Conservation (phyloP, 1,139 yeast genomes). For the Barnettozyma hawaiiensis region DNA sequence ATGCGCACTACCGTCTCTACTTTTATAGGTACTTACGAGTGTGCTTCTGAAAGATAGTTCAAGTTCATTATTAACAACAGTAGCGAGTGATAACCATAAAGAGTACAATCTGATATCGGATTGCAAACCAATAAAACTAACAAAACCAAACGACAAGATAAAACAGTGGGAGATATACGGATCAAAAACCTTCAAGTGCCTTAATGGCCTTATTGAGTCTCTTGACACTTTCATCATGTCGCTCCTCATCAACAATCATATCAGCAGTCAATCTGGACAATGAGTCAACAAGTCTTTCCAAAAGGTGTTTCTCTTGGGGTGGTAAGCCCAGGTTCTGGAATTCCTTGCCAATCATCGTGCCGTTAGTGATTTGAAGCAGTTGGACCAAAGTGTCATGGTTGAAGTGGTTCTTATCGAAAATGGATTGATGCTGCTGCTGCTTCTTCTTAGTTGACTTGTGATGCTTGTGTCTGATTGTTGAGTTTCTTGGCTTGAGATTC, state of each 20-base stretch:
- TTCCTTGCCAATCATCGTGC: conserved; percentile 36
- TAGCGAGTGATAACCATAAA: not conserved
- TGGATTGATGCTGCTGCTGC: conserved; percentile 2
- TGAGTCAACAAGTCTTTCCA: conserved; percentile 82
- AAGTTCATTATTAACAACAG: not conserved
- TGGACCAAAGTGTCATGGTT: conserved; percentile 24
- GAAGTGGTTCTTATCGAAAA: conserved; percentile 19
- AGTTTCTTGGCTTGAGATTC: conserved; percentile 9
- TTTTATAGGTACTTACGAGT: not conserved
- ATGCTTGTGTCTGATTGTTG: conserved; percentile 2
- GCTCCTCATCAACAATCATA: conserved; percentile 76
- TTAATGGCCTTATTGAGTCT: conserved; percentile 75
- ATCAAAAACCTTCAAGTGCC: conserved; percentile 72
- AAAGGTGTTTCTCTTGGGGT: conserved; percentile 65
- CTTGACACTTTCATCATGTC: conserved; percentile 75
- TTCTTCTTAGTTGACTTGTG: conserved; percentile 1
- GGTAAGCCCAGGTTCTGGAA: conserved; percentile 72
- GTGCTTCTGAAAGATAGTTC: not conserved
- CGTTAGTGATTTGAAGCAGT: conserved; percentile 25
- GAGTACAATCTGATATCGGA: not conserved
- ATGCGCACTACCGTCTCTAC: not conserved
- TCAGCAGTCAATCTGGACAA: conserved; percentile 81
- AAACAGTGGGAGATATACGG: not conserved
- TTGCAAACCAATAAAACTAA: not conserved
- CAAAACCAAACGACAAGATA: not conserved